Base-by-base conservation (phyloP, 176 grass and related monocot genomes). In the Canna indica region DNA sequence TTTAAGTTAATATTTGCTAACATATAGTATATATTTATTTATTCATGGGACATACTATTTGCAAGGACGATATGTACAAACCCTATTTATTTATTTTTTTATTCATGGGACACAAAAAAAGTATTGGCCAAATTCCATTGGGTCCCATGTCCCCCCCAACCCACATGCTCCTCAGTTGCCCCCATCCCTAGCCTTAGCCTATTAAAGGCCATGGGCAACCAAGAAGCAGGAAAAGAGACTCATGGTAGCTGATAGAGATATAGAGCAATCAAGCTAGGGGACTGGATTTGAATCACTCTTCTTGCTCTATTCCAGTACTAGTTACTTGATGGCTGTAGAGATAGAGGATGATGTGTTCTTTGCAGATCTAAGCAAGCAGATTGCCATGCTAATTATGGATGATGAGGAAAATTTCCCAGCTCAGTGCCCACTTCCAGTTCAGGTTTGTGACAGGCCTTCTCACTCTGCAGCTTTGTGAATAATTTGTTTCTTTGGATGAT, bases 351-450 rank as follows among this genome's bases (percentile, higher is more conserved):
- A 99, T 88, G 29, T 86, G 47, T 82, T 93, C 82, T 99, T 99
- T 77, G 94, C 94, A 7, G 89, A 99, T 72, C 85, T 93, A 73
- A 99, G 89, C 86, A 88, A 93, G 84, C 84, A 81, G 72, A 93
- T 99, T 72, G 85, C 94, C 14, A 86, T 90, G 31, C 82, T 99
- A 62, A 88, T 99, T 77, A 99, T 82, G 81, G 94, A 99, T 58
- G 94, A 99, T 69, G 94, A 99, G 47, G 94, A 88, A 30, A 89
- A 90, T 46, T 90, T 87, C 73, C 67, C 59, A 4, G 30, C 33
- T 41, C 76, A 85, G 73, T 69, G 75, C 69, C 79, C 69, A 3
- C 76, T 82, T 66, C 74, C 82, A 33, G 50, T 80, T 22, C 77
- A 82, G 76, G 83, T 89, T 66, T 80, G 83, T 76, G n/a, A 1